Base-by-base conservation (phyloP, 441 rosid genomes). In the Adansonia rubrostipa region DNA sequence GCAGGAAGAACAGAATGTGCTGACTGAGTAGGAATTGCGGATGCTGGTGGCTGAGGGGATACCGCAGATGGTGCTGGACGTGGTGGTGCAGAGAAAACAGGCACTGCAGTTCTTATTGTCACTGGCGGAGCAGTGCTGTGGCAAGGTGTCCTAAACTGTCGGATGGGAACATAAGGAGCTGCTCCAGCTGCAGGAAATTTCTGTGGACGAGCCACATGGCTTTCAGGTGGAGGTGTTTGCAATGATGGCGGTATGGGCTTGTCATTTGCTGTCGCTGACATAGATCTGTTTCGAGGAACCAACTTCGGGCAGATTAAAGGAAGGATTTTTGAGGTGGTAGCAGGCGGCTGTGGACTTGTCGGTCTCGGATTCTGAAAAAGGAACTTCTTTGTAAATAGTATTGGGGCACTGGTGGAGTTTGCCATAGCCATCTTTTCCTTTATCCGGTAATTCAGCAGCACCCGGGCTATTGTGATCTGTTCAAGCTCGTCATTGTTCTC, bases 1-100 rank as follows among this genome's bases (percentile, higher is more conserved):
- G 28, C 9, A 0, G 77, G 67, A 57, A 24, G 56, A 17, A 53
- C 40, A 22, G 78, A 65, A 2, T 64, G 28, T 7, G 66, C 42
- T 9, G 72, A 56, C 24, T 54, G 77, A 15, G 24, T 60, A n/a
- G 73, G 47, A 73, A 62, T 10, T 1, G 3, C 47, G 5, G 81
- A 62, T 54, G 74, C 28, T 47, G 78, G 81, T 56, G 69, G 69
- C 22, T 86, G 89, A 74, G 87, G 50, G 36, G 89, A 77, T 36
- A 85, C 73, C 28, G 76, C 73, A 47, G 90, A 78, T 71, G 89
- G 83, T 42, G 86, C 82, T 40, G 88, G 92, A 13, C 63, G 79
- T n/a, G 93, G 97, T n/a, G 99, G 98, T 40, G 98, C 95, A 42
- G 98, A 87, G 86, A 88, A 96, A 76, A 91, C 93, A 3, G 99